Evolutionary conservation across 1,284 basidiomycete species (phyloP).

Genomic region (Hortiboletus rubellus): DNA sequence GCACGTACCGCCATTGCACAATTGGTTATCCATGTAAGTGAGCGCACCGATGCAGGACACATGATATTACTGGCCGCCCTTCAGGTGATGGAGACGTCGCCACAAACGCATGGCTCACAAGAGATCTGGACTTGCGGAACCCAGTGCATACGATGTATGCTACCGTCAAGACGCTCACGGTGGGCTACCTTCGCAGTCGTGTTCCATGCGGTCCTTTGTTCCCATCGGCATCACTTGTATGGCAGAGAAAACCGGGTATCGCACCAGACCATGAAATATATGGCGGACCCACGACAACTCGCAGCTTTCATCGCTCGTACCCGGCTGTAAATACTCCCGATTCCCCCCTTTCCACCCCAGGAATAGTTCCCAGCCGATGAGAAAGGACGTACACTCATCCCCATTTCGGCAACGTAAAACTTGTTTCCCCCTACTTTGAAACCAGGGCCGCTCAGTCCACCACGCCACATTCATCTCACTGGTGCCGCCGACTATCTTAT

Average conservation of each 20-base stretch:
- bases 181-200: conserved; percentile 3
- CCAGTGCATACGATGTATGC: neutral
- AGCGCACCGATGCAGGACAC: conserved; percentile 3
- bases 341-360: neutral
- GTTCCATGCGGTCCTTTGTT: conserved; percentile 6
- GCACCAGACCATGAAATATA: neutral
- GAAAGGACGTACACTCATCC: neutral
- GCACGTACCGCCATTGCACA: conserved; percentile 7
- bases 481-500: neutral
- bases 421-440: conserved; percentile 3
- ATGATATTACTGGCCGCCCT: neutral
- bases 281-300: neutral
- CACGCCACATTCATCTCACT: conserved; percentile 3
- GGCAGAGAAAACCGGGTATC: neutral
- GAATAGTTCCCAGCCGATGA: neutral
- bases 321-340: neutral
- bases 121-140: neutral
- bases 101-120: conserved; percentile 7
- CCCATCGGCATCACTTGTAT: conserved; percentile 5
- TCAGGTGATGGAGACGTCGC: conserved; percentile 1
- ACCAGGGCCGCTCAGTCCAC: conserved; percentile 4
- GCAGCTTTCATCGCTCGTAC: neutral
- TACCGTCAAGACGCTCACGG: neutral
- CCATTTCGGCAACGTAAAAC: conserved; percentile 1
- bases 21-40: neutral